These are phyloP conservation scores for Cercospora canescens DNA, from an alignment of 2,329 filamentous ascomycete genomes.

Conservation along the genomic window DNA sequence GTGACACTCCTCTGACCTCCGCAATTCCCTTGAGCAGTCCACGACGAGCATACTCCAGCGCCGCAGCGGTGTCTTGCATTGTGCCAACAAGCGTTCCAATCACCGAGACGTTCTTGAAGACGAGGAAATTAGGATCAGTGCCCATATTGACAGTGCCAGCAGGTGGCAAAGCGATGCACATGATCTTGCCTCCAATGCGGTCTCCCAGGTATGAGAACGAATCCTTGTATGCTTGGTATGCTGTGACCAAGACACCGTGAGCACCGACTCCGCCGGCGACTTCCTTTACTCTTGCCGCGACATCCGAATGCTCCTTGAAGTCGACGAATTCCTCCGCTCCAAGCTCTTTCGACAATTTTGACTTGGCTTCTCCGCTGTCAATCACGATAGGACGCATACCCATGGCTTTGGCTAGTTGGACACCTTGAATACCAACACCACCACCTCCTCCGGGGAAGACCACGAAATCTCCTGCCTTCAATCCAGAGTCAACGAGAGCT, in stretches of 20 bases:
- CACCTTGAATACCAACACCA: conserved; percentile 58
- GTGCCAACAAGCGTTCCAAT: conserved; percentile 47
- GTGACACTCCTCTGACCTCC: conserved; percentile 49
- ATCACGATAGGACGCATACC: conserved; percentile 58
- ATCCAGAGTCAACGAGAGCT: conserved; percentile 52
- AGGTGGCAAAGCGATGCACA: conserved; percentile 48
- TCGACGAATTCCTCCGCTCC: conserved; percentile 60
- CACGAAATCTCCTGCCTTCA: conserved; percentile 55
- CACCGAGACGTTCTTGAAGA: conserved; percentile 38
- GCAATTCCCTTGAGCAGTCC: conserved; percentile 53
- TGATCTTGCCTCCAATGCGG: conserved; percentile 52
- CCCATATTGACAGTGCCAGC: conserved; percentile 38
- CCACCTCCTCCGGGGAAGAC: conserved; percentile 58
- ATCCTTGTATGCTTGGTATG: conserved; percentile 39
- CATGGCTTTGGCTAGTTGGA: conserved; percentile 50
- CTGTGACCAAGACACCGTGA: conserved; percentile 45
- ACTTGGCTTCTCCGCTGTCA: conserved; percentile 53
- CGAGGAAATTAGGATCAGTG: conserved; percentile 36
- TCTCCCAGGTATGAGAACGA: conserved; percentile 48
- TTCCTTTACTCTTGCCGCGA: conserved; percentile 47
- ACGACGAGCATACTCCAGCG: conserved; percentile 50
- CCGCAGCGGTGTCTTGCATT: conserved; percentile 50
- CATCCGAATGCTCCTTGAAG: conserved; percentile 46
- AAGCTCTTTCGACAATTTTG: conserved; percentile 47
- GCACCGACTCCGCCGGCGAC: conserved; percentile 50